Percentiles rank a stretch among this genome's conserved stretches.
Evolutionary conservation across 352 stramenopile species (phyloP).

Genomic region (Phytophthora pistaciae): DNA sequence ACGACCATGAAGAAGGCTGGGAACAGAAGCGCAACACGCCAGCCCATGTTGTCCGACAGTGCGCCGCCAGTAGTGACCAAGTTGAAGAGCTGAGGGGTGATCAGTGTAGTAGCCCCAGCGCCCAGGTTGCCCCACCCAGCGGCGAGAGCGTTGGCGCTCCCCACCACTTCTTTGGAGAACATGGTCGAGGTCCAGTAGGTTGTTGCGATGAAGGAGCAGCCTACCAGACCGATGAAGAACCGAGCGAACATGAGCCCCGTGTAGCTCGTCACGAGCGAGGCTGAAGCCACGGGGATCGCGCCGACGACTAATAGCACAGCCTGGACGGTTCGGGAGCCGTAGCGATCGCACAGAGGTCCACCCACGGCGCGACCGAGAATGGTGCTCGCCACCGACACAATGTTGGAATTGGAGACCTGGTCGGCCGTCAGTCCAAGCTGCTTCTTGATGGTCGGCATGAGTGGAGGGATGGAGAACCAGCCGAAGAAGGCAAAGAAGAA

Average conservation of each 20-base stretch:
- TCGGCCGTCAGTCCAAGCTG: conserved; percentile 84
- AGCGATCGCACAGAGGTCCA: conserved; percentile 94
- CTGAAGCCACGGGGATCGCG: conserved; percentile 87
- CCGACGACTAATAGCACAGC: conserved; percentile 76
- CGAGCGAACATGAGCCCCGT: conserved; percentile 81
- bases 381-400: conserved; percentile 88
- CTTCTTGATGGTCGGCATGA: conserved; percentile 93
- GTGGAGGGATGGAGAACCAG: conserved; percentile 95
- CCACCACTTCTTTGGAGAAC: conserved; percentile 94
- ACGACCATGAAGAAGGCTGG: conserved; percentile 88
- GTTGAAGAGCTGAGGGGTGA: conserved; percentile 91
- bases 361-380: conserved; percentile 92
- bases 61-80: conserved; percentile 70
- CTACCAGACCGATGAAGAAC: conserved; percentile 96
- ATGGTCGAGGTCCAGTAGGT: conserved; percentile 95
- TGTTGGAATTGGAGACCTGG: conserved; percentile 93
- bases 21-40: conserved; percentile 91
- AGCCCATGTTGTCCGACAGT: conserved; percentile 82
- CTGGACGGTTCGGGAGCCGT: conserved; percentile 89
- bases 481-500: conserved; percentile 97
- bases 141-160: conserved; percentile 92
- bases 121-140: conserved; percentile 96
- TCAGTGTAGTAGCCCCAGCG: conserved; percentile 87
- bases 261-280: conserved; percentile 85
- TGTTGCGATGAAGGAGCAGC: conserved; percentile 93